Evolutionary conservation across 768 basidiomycete genomes (phyloP).

Genomic region (Lentinus brumalis): DNA sequence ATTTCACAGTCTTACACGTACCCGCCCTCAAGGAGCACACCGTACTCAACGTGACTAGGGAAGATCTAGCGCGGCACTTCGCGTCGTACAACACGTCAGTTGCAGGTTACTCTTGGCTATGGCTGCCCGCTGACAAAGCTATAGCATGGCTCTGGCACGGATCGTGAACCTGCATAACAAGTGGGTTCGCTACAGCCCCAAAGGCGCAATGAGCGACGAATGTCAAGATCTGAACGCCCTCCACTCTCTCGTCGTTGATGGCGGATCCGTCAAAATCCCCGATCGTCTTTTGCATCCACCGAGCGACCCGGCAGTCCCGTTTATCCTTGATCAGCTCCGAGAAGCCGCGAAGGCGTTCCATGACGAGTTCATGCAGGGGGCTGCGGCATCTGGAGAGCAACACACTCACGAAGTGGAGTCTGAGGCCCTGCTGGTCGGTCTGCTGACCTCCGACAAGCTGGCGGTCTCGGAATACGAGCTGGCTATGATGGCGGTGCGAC

Average conservation of each 20-base stretch:
- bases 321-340: constrained; percentile 55
- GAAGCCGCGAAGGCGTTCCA: constrained; percentile 49
- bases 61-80: constrained; percentile 66
- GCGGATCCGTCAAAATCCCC: constrained; percentile 60
- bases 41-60: constrained; percentile 49
- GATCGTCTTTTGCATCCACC: constrained; percentile 51
- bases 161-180: constrained; percentile 58
- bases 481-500: constrained; percentile 49
- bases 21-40: constrained; percentile 57
- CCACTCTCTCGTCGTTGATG: constrained; percentile 71
- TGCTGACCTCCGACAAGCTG: constrained; percentile 53
- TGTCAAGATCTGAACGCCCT: constrained; percentile 74
- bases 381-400: constrained; percentile 7
- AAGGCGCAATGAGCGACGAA: constrained; percentile 61
- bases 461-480: constrained; percentile 65
- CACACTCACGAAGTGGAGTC: constrained; percentile 39
- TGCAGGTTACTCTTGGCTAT: neutral
- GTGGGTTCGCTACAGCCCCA: constrained; percentile 57
- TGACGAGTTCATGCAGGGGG: constrained; percentile 39
- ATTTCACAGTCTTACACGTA: constrained; percentile 62
- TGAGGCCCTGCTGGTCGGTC: constrained; percentile 41
- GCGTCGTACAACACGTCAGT: constrained; percentile 63
- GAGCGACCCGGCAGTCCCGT: constrained; percentile 46
- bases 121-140: neutral
- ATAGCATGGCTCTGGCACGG: constrained; percentile 57